phyloP scores from a whole-genome alignment of 495 filamentous ascomycete genomes.

The Barbatosphaeria neglecta region DNA sequence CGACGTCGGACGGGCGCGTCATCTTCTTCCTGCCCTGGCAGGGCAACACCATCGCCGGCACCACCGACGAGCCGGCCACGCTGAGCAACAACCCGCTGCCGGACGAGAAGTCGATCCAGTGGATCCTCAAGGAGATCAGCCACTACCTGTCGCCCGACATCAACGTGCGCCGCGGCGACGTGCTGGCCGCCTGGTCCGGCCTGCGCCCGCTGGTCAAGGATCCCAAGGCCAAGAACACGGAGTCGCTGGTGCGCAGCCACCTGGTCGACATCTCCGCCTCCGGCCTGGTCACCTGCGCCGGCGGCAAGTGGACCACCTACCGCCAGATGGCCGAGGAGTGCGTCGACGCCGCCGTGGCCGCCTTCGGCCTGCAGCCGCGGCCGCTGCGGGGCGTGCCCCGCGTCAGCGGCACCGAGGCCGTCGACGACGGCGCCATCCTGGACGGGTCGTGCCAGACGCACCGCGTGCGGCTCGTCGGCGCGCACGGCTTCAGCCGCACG shows the following conservation, averaged over 20 bases:
- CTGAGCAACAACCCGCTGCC: slow-evolving; percentile 78
- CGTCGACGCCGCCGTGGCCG: slow-evolving; percentile 76
- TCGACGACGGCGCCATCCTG: slow-evolving; percentile 62
- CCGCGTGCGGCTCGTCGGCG: slow-evolving; percentile 77
- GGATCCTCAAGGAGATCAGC: slow-evolving; percentile 88
- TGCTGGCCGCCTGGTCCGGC: slow-evolving; percentile 91
- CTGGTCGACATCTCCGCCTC: slow-evolving; percentile 77
- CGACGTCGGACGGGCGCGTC: slow-evolving; percentile 88
- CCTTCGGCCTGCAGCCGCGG: slow-evolving; percentile 58
- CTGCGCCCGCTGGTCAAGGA: slow-evolving; percentile 91
- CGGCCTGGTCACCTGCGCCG: slow-evolving; percentile 87
- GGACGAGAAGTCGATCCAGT: slow-evolving; percentile 86
- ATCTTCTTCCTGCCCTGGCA: slow-evolving; percentile 99
- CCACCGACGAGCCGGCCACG: slow-evolving; percentile 78
- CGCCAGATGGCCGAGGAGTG: slow-evolving; percentile 97
- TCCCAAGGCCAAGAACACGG: slow-evolving; percentile 84
- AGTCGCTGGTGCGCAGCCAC: slow-evolving; percentile 92
- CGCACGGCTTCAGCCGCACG: slow-evolving; percentile 88
- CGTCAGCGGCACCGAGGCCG: slow-evolving; percentile 65
- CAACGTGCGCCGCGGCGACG: slow-evolving; percentile 85
- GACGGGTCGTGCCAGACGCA: slow-evolving; percentile 89
- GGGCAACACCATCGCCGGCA: slow-evolving; percentile 96
- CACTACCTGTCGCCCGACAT: slow-evolving; percentile 88
- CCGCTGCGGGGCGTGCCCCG: slow-evolving; percentile 51
- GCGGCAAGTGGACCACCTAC: slow-evolving; percentile 98